These are phyloP conservation scores for Metschnikowia gelsemii DNA, from an alignment of 805 yeast species.

Conservation along the genomic window DNA sequence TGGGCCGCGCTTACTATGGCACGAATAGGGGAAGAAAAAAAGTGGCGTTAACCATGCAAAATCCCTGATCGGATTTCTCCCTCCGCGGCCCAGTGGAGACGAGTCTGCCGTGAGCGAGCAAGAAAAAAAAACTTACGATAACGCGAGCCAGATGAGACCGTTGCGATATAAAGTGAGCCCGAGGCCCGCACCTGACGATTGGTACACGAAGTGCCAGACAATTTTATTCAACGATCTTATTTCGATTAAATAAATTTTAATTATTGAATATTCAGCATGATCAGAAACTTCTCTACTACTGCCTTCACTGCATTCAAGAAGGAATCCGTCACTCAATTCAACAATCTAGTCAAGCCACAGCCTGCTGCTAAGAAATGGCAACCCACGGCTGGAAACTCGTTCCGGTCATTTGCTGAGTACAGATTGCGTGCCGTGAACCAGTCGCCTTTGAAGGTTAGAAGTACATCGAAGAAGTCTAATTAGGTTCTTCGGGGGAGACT, in stretches of 20 bases:
- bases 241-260: neutral
- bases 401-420: constrained; percentile 45
- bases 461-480: constrained; percentile 12
- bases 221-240: no score
- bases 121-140: neutral
- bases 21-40: no score
- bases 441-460: constrained; percentile 37
- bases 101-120: neutral
- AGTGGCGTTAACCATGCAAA: constrained; percentile 3
- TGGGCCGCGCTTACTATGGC: no score
- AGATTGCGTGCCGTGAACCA: constrained; percentile 43
- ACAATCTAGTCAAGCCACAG: constrained; percentile 24
- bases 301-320: constrained; percentile 27
- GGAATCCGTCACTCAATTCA: constrained; percentile 29
- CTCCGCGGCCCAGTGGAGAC: no score
- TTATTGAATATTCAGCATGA: constrained; percentile 8
- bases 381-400: constrained; percentile 40
- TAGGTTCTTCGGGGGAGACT: neutral
- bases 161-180: constrained; percentile 3
- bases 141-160: constrained; percentile 1
- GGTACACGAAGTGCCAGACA: no score
- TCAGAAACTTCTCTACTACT: constrained; percentile 27
- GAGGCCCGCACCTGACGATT: constrained; percentile 4
- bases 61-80: no score
- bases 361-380: constrained; percentile 33